Percentiles rank a stretch among this genome's conserved stretches.
Conservation (phyloP, 2,329 filamentous ascomycete species). For the Talaromyces sp. region DNA sequence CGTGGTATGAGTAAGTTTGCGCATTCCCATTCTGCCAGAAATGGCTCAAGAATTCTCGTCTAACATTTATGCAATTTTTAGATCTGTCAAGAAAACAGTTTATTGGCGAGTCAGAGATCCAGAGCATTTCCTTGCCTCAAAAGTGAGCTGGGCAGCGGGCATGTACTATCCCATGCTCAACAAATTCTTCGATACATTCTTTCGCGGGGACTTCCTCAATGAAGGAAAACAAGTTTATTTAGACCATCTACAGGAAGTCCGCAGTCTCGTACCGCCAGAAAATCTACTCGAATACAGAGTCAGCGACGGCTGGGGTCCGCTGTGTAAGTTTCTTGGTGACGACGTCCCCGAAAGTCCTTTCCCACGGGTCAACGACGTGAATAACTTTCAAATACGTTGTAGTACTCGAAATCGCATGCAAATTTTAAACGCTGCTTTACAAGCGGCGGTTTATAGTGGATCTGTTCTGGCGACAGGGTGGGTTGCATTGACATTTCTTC, state of each 20-base stretch:
- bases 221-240: slow-evolving; percentile 62
- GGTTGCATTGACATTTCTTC: slow-evolving; percentile 2
- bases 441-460: slow-evolving; percentile 50
- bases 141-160: neutral
- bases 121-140: neutral
- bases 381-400: slow-evolving; percentile 55
- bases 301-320: slow-evolving; percentile 50
- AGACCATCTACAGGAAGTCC: neutral
- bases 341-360: slow-evolving; percentile 50
- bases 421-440: slow-evolving; percentile 54
- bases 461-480: slow-evolving; percentile 44
- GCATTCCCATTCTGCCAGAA: neutral
- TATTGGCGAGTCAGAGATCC: neutral
- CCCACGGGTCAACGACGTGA: slow-evolving; percentile 53
- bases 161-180: neutral
- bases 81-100: neutral
- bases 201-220: slow-evolving; percentile 64
- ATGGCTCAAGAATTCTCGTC: neutral
- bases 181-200: slow-evolving; percentile 48
- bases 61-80: neutral
- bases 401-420: slow-evolving; percentile 52
- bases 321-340: slow-evolving; percentile 54
- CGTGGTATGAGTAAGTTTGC: neutral
- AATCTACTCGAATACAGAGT: slow-evolving; percentile 38
- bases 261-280: slow-evolving; percentile 34